Evolutionary conservation across 345 rosid genomes (phyloP), one percentile per base, ranked within the genome.

Genomic region (Punica granatum): DNA sequence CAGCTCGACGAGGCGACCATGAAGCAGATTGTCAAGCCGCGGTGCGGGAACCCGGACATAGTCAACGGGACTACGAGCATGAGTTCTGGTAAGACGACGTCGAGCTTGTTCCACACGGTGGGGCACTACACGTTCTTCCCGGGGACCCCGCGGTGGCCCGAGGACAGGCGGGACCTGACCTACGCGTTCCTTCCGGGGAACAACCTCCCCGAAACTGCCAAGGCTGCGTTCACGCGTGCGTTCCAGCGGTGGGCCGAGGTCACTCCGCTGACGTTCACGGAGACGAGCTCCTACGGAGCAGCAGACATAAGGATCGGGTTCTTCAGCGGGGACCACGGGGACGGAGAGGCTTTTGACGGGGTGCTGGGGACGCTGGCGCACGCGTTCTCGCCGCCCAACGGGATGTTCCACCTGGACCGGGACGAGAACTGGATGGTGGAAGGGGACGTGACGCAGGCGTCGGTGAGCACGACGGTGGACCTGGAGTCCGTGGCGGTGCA

Each of bases 331-430:
- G 99, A 86, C 32, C 99, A 93, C 77, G 92, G 91, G 0, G 99
- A 93, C 64, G 99, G 96, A 0, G 99, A 93, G 81, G 76, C 97
- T 56, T 93, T 93, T 41, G 99, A 93, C 56, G 99, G 99, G 68
- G 75, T 79, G 14, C 54, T 87, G 44, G 97, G 97, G 56, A 93
- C 99, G 1, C 74, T 93, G 59, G 97, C 97, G 3, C 99, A 93
- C 74, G 92, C 99, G 48, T 90, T 93, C 74, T 89, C 96, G 15
- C 99, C 99, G 36, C 83, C 95, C 0, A 85, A 70, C 67, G 99
- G 99, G 28, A 74, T 70, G 37, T 78, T 93, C 76, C 96, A 93
- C 60, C 78, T 93, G 41, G 99, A 93, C 86, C 48, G 21, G 1
- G 89, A 70, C 2, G 99, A 93, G 81, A 70, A 81, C 69, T 93